A percentile compares a stretch with the other conserved stretches of the same genome.
phyloP scores from a whole-genome alignment of 176 grass and related monocot species.

The Alloteropsis semialata region DNA sequence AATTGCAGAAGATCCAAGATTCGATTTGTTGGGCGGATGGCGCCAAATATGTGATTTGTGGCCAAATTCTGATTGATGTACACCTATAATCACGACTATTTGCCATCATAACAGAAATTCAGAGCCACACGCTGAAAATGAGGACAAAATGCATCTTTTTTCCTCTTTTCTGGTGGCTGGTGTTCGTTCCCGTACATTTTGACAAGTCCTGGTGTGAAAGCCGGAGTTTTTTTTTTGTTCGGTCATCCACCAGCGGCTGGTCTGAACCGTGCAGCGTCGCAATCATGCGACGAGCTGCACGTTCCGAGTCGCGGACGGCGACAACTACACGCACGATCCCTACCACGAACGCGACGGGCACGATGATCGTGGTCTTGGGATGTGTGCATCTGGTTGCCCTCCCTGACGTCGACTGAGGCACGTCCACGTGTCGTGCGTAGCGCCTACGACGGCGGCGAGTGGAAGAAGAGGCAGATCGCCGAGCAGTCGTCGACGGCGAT shows the following conservation, averaged over 20 bases:
- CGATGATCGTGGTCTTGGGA: neutral
- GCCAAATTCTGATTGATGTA: constrained; percentile 12
- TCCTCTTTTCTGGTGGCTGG: neutral
- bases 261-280: constrained; percentile 23
- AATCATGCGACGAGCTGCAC: constrained; percentile 14
- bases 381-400: neutral
- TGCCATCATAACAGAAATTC: neutral
- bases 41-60: neutral
- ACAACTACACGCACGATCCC: constrained; percentile 1
- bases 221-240: neutral
- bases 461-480: constrained; percentile 86
- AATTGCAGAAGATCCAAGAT: neutral
- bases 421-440: neutral
- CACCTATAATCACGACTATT: neutral
- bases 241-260: constrained; percentile 22
- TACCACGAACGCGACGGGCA: neutral
- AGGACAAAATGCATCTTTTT: constrained; percentile 28
- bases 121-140: constrained; percentile 9
- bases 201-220: constrained; percentile 2
- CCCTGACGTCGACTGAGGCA: constrained; percentile 2
- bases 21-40: neutral
- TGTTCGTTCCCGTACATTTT: constrained; percentile 25
- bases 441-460: constrained; percentile 32
- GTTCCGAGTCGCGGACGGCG: constrained; percentile 18
- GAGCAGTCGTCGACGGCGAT: constrained; percentile 95